These are phyloP conservation scores for Ricinus communis DNA, from an alignment of 345 rosid species.

Conservation along the genomic window DNA sequence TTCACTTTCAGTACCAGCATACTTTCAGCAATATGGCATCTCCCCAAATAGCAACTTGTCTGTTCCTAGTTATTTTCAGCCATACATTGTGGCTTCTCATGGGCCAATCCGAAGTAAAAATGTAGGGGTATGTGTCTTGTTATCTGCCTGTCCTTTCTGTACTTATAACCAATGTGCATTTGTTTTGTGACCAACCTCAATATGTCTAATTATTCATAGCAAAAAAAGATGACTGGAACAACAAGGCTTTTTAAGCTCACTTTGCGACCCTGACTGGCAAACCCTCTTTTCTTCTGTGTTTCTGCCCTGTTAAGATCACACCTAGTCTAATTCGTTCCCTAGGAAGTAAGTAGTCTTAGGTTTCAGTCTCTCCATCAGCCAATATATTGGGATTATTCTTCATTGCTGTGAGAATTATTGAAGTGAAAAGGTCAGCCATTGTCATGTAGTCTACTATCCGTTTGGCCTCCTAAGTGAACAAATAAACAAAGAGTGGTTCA, in stretches of 20 bases:
- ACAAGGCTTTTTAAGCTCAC: neutral
- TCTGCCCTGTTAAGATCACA: neutral
- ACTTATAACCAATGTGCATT: neutral
- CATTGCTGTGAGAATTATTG: too few species aligned
- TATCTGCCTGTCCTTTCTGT: neutral
- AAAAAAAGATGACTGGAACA: neutral
- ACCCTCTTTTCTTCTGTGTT: neutral
- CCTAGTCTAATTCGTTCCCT: too few species aligned
- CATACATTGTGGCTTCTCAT: conserved; percentile 83
- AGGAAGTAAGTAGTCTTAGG: too few species aligned
- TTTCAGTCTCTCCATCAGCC: too few species aligned
- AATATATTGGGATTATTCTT: too few species aligned
- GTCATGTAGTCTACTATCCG: too few species aligned
- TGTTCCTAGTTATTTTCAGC: conserved; percentile 84
- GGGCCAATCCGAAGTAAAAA: conserved; percentile 76
- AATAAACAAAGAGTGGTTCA: too few species aligned
- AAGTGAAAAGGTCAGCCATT: too few species aligned
- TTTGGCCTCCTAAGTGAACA: too few species aligned
- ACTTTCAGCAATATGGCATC: conserved; percentile 91
- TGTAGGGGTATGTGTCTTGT: conserved; percentile 60
- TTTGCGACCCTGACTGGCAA: too few species aligned
- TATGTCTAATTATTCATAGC: neutral
- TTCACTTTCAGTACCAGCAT: conserved; percentile 85
- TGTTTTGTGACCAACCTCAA: neutral
- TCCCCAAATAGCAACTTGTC: conserved; percentile 72